phyloP scores from a whole-genome alignment of 164 flowering plant species.

The Magnolia sinica region DNA sequence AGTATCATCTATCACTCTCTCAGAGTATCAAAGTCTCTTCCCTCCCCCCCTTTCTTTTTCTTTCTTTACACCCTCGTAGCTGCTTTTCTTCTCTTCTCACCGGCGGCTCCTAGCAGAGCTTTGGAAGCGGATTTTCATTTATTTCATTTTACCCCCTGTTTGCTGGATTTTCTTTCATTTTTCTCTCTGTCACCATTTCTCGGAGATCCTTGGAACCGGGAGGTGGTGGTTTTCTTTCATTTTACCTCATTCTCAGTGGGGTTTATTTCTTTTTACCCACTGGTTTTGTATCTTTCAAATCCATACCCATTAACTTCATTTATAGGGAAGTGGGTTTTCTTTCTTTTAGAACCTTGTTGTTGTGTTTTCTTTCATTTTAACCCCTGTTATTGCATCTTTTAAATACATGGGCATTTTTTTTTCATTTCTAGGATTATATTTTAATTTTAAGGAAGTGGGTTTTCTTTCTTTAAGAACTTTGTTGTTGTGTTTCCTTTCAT shows the following conservation, averaged over 20 bases:
- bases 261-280: not conserved
- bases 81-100: not conserved
- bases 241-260: not conserved
- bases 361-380: not conserved
- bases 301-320: not conserved
- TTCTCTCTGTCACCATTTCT: not conserved
- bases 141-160: not conserved
- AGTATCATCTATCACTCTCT: too few relatives aligned
- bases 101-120: not conserved
- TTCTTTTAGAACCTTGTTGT: too few relatives aligned
- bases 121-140: not conserved
- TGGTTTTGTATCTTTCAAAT: not conserved
- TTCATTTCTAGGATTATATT: not conserved
- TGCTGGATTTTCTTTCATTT: not conserved
- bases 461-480: not conserved
- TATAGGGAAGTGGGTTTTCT: not conserved
- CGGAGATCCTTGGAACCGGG: not conserved
- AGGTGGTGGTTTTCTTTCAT: not conserved
- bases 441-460: not conserved
- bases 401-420: not conserved
- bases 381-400: not conserved
- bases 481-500: not conserved
- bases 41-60: not conserved
- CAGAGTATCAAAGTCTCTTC: too few relatives aligned
- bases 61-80: not conserved